Conservation (phyloP, 2,329 filamentous ascomycete species). For the Incumbomyces delicatus region DNA sequence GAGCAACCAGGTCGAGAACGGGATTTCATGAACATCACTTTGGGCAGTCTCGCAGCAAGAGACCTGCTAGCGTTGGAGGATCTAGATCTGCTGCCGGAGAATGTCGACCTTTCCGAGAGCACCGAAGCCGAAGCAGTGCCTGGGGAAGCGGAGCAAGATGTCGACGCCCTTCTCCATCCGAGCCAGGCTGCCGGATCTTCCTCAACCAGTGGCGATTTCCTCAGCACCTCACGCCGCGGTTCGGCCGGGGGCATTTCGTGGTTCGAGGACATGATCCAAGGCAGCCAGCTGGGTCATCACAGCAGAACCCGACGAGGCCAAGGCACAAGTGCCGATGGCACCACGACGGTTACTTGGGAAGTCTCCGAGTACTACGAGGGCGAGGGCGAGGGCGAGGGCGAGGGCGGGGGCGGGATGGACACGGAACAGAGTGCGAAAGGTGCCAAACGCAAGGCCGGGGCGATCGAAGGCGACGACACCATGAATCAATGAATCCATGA, state of each 20-base stretch:
- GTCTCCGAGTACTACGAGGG: slow-evolving; percentile 55
- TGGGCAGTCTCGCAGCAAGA: slow-evolving; percentile 64
- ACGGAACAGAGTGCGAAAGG: slow-evolving; percentile 5
- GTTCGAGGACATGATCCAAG: slow-evolving; percentile 74
- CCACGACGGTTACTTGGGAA: slow-evolving; percentile 68
- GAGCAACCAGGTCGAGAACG: slow-evolving; percentile 62
- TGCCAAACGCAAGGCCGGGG: slow-evolving; percentile 19
- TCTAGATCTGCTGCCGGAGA: slow-evolving; percentile 58
- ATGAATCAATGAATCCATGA: slow-evolving; percentile 12
- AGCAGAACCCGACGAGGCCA: slow-evolving; percentile 50
- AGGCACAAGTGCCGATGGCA: slow-evolving; percentile 53
- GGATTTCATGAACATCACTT: slow-evolving; percentile 67
- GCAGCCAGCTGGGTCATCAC: slow-evolving; percentile 61
- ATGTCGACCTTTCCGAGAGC: slow-evolving; percentile 19
- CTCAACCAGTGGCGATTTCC: slow-evolving; percentile 18
- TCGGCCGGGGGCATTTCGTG: slow-evolving; percentile 58
- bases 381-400: slow-evolving; percentile 12
- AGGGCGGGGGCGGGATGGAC: neutral
- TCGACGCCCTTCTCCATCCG: neutral
- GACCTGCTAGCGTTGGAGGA: slow-evolving; percentile 66
- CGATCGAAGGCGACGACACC: slow-evolving; percentile 13
- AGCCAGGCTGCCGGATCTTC: slow-evolving; percentile 8
- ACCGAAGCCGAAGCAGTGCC: neutral
- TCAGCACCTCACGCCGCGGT: slow-evolving; percentile 24
- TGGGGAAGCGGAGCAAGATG: neutral